These are phyloP conservation scores for Lyophyllum semitale DNA, from an alignment of 768 basidiomycete species.

Conservation along the genomic window DNA sequence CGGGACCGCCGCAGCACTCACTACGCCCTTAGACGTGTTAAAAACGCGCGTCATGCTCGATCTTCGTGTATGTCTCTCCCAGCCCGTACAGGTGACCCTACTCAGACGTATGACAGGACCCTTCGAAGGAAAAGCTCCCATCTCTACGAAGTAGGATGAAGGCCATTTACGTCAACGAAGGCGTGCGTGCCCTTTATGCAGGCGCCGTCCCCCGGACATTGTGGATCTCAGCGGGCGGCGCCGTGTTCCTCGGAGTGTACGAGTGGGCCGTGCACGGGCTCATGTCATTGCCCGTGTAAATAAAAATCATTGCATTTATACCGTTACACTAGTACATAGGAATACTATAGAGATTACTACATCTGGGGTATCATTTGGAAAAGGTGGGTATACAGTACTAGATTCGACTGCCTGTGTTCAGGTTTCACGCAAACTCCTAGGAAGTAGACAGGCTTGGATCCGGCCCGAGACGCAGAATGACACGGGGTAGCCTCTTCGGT, in stretches of 20 bases:
- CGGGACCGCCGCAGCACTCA: conserved; percentile 84
- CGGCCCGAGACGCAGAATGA: conserved; percentile 34
- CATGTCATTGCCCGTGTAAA: conserved; percentile 17
- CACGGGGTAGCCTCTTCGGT: conserved; percentile 31
- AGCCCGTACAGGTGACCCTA: background rate
- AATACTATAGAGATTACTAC: too few relatives aligned
- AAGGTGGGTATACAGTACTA: too few relatives aligned
- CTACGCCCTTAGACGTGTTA: conserved; percentile 94
- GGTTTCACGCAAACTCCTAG: too few relatives aligned
- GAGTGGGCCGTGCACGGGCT: conserved; percentile 72
- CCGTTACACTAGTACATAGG: too few relatives aligned
- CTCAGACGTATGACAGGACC: conserved; percentile 36
- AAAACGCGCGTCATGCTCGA: conserved; percentile 99
- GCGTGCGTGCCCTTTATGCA: conserved; percentile 73
- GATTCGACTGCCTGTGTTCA: too few relatives aligned
- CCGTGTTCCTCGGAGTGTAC: conserved; percentile 95
- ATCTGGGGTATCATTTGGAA: background rate
- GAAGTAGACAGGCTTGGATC: conserved; percentile 11
- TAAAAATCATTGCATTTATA: too few relatives aligned
- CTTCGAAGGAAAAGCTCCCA: conserved; percentile 49
- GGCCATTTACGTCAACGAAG: conserved; percentile 74
- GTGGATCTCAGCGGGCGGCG: conserved; percentile 97
- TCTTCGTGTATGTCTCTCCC: conserved; percentile 55
- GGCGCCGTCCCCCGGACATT: conserved; percentile 90
- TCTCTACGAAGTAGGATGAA: conserved; percentile 58